Conservation (phyloP, 2,329 filamentous ascomycete species). For the Pseudocercospora eumusae region DNA sequence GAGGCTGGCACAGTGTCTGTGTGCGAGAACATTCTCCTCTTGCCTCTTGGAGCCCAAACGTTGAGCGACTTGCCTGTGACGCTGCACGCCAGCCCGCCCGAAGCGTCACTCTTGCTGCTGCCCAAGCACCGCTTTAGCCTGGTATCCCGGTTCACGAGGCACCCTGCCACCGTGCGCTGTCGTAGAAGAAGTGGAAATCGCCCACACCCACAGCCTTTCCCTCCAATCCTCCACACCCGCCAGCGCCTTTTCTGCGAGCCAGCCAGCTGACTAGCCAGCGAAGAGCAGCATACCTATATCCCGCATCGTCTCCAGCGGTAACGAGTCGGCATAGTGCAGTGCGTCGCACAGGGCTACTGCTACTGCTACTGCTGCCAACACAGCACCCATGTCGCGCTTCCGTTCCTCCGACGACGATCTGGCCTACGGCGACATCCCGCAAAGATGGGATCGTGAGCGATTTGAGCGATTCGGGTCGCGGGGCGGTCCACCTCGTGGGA, state of each 20-base stretch:
- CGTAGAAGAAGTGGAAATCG: constrained; percentile 9
- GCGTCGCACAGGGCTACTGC: constrained; percentile 7
- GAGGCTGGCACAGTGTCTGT: not conserved
- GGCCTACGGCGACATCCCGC: constrained; percentile 47
- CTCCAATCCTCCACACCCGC: not conserved
- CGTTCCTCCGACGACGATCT: constrained; percentile 46
- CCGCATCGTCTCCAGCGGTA: constrained; percentile 4
- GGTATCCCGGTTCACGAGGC: constrained; percentile 10
- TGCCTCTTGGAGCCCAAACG: constrained; percentile 8
- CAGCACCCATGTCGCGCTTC: constrained; percentile 33
- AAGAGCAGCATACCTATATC: constrained; percentile 6
- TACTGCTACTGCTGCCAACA: constrained; percentile 17
- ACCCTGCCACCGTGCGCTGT: constrained; percentile 10
- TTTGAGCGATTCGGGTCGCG: constrained; percentile 51
- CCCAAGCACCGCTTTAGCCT: constrained; percentile 10
- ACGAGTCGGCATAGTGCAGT: constrained; percentile 10
- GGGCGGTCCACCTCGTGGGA: constrained; percentile 26
- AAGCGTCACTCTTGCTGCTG: constrained; percentile 10
- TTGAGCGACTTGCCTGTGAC: not conserved
- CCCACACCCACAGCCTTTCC: constrained; percentile 8
- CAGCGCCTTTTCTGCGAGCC: constrained; percentile 7
- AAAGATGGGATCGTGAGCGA: constrained; percentile 54
- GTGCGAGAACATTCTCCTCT: not conserved
- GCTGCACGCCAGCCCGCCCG: constrained; percentile 2
- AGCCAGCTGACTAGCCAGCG: constrained; percentile 12